These are phyloP conservation scores for Paramecium bursaria DNA, from an alignment of 73 alveolate genomes.

Conservation along the genomic window DNA sequence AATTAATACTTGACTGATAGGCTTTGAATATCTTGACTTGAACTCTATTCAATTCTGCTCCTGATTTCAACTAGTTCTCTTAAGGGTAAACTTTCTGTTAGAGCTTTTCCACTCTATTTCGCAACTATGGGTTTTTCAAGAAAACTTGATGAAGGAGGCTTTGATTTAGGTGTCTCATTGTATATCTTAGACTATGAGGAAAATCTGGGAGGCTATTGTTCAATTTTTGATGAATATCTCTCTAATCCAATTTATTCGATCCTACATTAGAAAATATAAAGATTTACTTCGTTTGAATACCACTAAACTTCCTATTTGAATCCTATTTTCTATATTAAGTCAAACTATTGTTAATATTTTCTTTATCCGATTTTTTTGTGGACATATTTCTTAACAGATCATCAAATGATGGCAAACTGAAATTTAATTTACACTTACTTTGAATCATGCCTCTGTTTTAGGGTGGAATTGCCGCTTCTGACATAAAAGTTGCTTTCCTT, in stretches of 20 bases:
- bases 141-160: background rate
- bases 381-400: constrained; percentile 24
- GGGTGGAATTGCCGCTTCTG: background rate
- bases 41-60: constrained; percentile 17
- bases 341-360: too few species aligned
- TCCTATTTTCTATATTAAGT: too few species aligned
- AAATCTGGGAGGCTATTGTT: background rate
- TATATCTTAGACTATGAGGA: background rate
- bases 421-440: background rate
- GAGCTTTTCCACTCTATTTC: background rate
- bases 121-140: constrained; percentile 6
- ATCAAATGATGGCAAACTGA: constrained; percentile 55
- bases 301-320: constrained; percentile 24
- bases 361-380: background rate
- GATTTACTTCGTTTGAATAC: background rate
- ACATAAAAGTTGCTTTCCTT: background rate
- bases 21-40: background rate
- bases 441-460: background rate
- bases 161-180: background rate
- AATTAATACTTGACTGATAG: background rate
- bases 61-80: constrained; percentile 42
- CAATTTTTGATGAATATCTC: background rate
- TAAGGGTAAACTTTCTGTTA: constrained; percentile 19
- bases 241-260: constrained; percentile 3
- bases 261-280: background rate